Evolutionary conservation across 495 filamentous ascomycete genomes (phyloP), one percentile per base, ranked within the genome.

Genomic region (Ramalina intermedia): DNA sequence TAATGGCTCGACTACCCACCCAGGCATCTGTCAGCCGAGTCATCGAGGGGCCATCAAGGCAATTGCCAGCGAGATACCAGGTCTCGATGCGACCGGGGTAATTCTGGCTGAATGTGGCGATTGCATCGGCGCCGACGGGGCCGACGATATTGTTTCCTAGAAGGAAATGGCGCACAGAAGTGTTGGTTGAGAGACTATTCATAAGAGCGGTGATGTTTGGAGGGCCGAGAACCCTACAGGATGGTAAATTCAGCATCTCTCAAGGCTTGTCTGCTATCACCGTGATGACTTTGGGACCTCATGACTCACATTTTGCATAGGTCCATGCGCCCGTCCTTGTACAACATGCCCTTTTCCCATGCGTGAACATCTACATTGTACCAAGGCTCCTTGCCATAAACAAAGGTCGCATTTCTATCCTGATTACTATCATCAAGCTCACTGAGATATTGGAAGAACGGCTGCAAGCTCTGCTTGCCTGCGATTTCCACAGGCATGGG

Each of bases 61-160:
- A 65, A 53, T 63, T 66, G 0, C 68, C 66, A 11, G 67, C 64
- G 14, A 71, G 53, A 49, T 69, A 69, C 67, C 65, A 69, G 13
- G 68, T 69, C 39, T 68, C 63, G 39, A 69, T 66, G 16, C 58
- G 55, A 16, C 65, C 55, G 4, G 67, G 63, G 41, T 55, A 54
- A 13, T 60, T 52, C 8, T 47, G 41, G 20, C 63, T 47, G 49
- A 66, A 68, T 11, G 57, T 52, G 2, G 64, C 60, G 42, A 69
- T 66, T n/a, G 43, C 55, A 35, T 58, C 46, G 4, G 64, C 63
- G 26, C 65, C 68, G n/a, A 56, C 37, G 2, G 59, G 61, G 8
- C 65, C 64, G 35, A 70, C 64, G 53, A 68, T 63, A 46, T 68
- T 68, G 53, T 71, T 69, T 8, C 67, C 66, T 26, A 69, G 58